Evolutionary conservation across 2,329 filamentous ascomycete genomes (phyloP).

Genomic region (Didymella keratinophila): DNA sequence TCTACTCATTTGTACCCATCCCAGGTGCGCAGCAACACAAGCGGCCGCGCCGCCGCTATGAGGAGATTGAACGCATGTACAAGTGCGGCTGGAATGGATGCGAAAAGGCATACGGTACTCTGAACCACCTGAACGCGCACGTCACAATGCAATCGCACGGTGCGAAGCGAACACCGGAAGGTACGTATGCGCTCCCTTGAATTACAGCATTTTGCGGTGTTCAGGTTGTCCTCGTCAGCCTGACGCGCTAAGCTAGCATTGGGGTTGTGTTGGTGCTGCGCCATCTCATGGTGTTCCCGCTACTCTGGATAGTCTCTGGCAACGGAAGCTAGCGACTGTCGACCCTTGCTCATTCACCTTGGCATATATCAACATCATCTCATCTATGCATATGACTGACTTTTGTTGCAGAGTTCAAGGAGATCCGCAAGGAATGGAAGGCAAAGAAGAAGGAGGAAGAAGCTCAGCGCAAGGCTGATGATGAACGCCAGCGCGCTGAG

Average conservation of each 20-base stretch:
- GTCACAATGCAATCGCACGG: conserved; percentile 99
- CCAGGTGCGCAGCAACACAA: conserved; percentile 98
- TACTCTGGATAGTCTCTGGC: conserved; percentile 55
- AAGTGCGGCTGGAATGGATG: conserved; percentile 99
- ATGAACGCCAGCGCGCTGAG: conserved; percentile 79
- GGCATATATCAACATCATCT: conserved; percentile 27
- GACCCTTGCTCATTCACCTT: conserved; percentile 49
- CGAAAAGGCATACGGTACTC: conserved; percentile 96
- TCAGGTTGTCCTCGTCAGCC: conserved; percentile 38
- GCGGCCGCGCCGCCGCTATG: conserved; percentile 88
- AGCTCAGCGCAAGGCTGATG: conserved; percentile 84
- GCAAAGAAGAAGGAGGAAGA: conserved; percentile 99
- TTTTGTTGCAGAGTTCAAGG: conserved; percentile 83
- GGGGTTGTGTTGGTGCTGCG: conserved; percentile 27
- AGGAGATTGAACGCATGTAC: conserved; percentile 99
- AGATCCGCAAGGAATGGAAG: conserved; percentile 99
- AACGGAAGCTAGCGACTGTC: conserved; percentile 53
- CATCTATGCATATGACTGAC: conserved; percentile 42
- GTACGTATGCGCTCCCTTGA: conserved; percentile 63
- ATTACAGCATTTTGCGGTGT: conserved; percentile 25
- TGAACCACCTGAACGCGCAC: conserved; percentile 97
- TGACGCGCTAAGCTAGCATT: conserved; percentile 41
- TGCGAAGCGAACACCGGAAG: conserved; percentile 93
- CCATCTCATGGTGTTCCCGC: conserved; percentile 62
- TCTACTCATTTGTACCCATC: conserved; percentile 98